Percentiles rank a stretch among this genome's conserved stretches.
phyloP scores from a whole-genome alignment of 169 alveolate species.

The Eimeria falciformis region DNA sequence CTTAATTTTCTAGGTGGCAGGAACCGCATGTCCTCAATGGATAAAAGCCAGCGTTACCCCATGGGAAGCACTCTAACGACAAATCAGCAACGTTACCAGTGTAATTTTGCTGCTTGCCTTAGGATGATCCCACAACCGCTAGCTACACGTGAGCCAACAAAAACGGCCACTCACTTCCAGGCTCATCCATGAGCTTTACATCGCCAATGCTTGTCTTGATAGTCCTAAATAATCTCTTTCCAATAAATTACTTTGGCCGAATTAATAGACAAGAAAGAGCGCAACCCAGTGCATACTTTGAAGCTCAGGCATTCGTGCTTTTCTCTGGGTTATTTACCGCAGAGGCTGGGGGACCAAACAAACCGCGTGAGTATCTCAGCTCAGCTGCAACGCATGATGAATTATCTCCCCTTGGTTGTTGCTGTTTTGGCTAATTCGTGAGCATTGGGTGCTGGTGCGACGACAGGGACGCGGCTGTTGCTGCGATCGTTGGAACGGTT shows the following conservation, averaged over 20 bases:
- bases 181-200: too few relatives aligned
- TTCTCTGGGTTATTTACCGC: not conserved
- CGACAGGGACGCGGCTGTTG: constrained; percentile 51
- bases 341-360: constrained; percentile 17
- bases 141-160: constrained; percentile 3
- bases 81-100: too few relatives aligned
- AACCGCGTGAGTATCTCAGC: constrained; percentile 8
- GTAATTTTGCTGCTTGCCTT: not conserved
- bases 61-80: too few relatives aligned
- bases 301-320: not conserved
- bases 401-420: not conserved
- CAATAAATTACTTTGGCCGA: too few relatives aligned
- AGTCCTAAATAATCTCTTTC: too few relatives aligned
- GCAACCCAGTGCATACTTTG: too few relatives aligned
- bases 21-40: too few relatives aligned
- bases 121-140: not conserved
- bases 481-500: constrained; percentile 35
- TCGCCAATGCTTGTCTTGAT: too few relatives aligned
- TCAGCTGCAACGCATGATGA: not conserved
- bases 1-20: too few relatives aligned
- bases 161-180: not conserved
- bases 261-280: too few relatives aligned
- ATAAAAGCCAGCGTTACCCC: too few relatives aligned
- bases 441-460: not conserved
- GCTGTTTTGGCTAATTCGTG: not conserved